Evolutionary conservation across 2,329 filamentous ascomycete species (phyloP), one percentile per base, ranked within the genome.

Genomic region (Curvularia eragrostidis): DNA sequence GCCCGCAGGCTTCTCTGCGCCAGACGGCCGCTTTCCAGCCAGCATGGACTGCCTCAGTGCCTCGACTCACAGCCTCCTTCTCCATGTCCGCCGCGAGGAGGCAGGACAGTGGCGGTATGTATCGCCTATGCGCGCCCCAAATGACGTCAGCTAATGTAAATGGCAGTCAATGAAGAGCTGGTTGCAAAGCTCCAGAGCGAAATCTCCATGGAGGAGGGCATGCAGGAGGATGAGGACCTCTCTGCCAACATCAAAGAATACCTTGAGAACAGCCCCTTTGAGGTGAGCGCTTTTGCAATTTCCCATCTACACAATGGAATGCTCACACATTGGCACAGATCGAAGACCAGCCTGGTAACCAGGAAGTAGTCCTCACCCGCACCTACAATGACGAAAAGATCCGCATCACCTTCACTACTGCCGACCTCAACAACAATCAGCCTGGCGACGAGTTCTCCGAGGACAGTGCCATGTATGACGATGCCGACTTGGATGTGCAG

Each of bases 341-440:
- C 61, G 83, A 91, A 72, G 95, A 99, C 78, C 87, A 84, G 30
- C 84, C 89, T 26, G 95, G 95, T 62, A 86, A 92, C 78, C 91
- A 98, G 81, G 92, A 97, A 68, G 91, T 99, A 67, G 84, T 90
- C 72, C 84, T 99, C 66, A 90, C 87, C 60, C 90, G 93, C 73
- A 89, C 86, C 64, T 94, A 91, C 73, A 91, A 90, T 71, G 89
- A 96, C 63, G 95, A 99, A 83, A 91, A 89, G 92, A 91, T 94
- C 80, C 89, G 89, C 62, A 85, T 96, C 64, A 87, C 88, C 64
- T 96, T 96, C 81, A 92, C 90, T 66, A 91, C 96, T 71, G 87
- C 90, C 67, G 92, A 96, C 77, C 85, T 96, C 62, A 87, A 91
- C 80, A 78, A 72, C 72, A 65, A 72, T 63, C 59, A 73, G 54